Evolutionary conservation across 768 basidiomycete species (phyloP), one percentile per base, ranked within the genome.

Genomic region (Paxillus ammoniavirescens): DNA sequence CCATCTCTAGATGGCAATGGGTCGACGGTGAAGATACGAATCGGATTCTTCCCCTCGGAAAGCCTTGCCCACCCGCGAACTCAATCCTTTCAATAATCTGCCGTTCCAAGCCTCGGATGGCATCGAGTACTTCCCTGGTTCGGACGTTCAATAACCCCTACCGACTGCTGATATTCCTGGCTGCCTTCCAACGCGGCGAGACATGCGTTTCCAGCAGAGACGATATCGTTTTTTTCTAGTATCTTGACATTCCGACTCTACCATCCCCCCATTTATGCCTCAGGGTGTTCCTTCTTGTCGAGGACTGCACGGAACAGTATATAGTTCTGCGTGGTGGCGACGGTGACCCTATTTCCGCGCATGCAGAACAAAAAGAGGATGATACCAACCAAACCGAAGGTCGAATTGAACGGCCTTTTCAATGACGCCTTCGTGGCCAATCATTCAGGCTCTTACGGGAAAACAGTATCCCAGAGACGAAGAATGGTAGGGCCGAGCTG

Each of bases 341-440:
- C 63, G 31, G 58, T 66, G 51, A 73, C 60, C 50, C 71, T 58
- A 4, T 70, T 66, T 1, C 60, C 69, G 12, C 68, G 65, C 45
- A 73, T 66, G 50, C 64, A 64, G 55, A 64, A 73, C 5, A 75
- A 54, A 5, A 75, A 67, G 8, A 75, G 68, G 55, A 56, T 67
- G 28, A 74, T 59, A 4, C 74, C 73, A 13, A 56, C 66, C 6
- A 37, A 74, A 57, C 10, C 48, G 50, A 28, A 56, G 55, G 42
- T 74, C 55, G 3, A 75, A 64, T 14, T 38, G 1, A 23, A 60
- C 53, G 13, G 59, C 51, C 13, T 61, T 52, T 18, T 46, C 51
- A 21, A 66, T 47, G 15, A 56, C 55, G 1, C 45, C 53, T 7
- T 56, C 42, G 13, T 58, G 47, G 4, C 47, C n/a, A 10, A 49